These are phyloP conservation scores for Vaccinium macrocarpon DNA, from an alignment of 148 eudicot genomes.

Conservation along the genomic window DNA sequence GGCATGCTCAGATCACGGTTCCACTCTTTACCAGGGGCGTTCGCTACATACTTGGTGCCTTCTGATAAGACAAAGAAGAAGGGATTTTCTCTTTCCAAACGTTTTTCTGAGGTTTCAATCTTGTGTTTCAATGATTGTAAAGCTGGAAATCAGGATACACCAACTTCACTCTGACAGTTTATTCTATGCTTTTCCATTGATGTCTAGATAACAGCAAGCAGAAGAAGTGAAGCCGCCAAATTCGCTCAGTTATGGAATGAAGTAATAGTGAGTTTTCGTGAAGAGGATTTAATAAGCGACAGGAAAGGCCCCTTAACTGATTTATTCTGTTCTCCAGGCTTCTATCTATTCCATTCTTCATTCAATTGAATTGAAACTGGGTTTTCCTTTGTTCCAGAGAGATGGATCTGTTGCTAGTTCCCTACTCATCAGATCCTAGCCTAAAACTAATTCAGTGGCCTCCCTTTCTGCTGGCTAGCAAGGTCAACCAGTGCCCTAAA, in stretches of 20 bases:
- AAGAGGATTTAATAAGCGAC: slow-evolving; percentile 54
- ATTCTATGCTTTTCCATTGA: not conserved
- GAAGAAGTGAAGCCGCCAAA: slow-evolving; percentile 54
- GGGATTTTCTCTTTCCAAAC: slow-evolving; percentile 62
- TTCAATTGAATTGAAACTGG: not conserved
- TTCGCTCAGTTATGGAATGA: slow-evolving; percentile 72
- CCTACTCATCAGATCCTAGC: slow-evolving; percentile 92
- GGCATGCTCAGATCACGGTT: slow-evolving; percentile 59
- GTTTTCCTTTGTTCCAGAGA: slow-evolving; percentile 47
- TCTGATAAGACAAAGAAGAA: slow-evolving; percentile 36
- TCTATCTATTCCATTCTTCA: not conserved
- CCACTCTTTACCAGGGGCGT: slow-evolving; percentile 56
- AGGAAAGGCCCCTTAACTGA: slow-evolving; percentile 16
- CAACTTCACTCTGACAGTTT: not conserved
- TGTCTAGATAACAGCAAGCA: slow-evolving; percentile 41
- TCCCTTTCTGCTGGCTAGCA: slow-evolving; percentile 82
- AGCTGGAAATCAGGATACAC: not conserved
- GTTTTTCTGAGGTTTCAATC: slow-evolving; percentile 62
- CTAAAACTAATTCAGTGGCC: slow-evolving; percentile 95
- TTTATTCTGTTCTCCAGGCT: not conserved
- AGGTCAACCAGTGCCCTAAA: slow-evolving; percentile 24
- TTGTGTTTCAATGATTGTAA: not conserved
- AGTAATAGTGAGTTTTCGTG: slow-evolving; percentile 61
- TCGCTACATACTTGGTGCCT: slow-evolving; percentile 49
- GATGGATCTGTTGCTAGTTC: slow-evolving; percentile 93